phyloP scores from a whole-genome alignment of 345 rosid species.

The Brassica incana region DNA sequence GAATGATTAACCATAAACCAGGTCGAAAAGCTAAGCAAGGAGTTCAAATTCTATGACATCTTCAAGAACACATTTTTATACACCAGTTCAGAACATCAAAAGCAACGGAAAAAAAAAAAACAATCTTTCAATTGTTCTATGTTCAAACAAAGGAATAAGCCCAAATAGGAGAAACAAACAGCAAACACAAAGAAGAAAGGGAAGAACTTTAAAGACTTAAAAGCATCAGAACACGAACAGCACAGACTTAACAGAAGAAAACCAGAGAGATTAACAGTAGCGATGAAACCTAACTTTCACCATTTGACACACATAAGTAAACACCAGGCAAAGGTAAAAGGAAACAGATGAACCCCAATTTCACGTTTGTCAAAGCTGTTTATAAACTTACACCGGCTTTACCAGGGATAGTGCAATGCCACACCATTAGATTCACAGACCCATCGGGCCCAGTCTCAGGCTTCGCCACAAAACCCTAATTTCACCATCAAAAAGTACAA shows the following conservation, averaged over 20 bases:
- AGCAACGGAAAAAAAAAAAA: background rate
- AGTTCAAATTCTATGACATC: too few species aligned
- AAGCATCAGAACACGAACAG: background rate
- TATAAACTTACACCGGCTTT: slow-evolving; percentile 72
- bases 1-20: background rate
- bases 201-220: background rate
- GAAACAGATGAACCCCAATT: background rate
- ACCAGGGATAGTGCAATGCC: slow-evolving; percentile 99
- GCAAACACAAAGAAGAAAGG: background rate
- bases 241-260: background rate
- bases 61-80: background rate
- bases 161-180: background rate
- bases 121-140: background rate
- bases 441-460: slow-evolving; percentile 87
- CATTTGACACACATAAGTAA: background rate
- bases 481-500: slow-evolving; percentile 13
- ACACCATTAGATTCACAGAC: slow-evolving; percentile 81
- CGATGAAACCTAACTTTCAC: slow-evolving; percentile 23
- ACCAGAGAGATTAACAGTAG: background rate
- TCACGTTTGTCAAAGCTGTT: background rate
- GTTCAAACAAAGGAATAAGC: background rate
- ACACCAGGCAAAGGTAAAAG: background rate
- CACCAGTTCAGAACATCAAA: background rate
- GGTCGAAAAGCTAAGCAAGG: background rate
- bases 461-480: slow-evolving; percentile 97